Evolutionary conservation across 2,329 filamentous ascomycete species (phyloP), one percentile per base, ranked within the genome.

Genomic region (Calcarisporium arbuscula): DNA sequence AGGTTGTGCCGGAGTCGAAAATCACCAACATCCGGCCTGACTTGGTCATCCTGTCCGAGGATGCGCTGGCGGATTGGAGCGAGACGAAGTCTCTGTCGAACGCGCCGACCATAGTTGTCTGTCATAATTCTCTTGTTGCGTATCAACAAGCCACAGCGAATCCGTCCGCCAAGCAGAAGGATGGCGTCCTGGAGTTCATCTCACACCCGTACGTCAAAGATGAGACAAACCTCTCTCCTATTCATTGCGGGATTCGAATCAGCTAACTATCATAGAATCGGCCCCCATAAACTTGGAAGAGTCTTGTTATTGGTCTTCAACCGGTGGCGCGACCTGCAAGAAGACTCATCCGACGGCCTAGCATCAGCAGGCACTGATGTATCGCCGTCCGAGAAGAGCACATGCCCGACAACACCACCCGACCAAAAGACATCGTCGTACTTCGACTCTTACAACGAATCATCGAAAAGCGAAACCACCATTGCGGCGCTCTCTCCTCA

Each of bases 161-260:
- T 23, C 32, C 47, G 19, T 36, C 43, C 11, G 32, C 39, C 15
- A 35, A n/a, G n/a, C n/a, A 43, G 27, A 37, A 39, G 8, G 30
- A 32, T 20, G 43, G 48, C 8, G 39, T 60, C 9, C 50, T 60
- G 8, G 60, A 62, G 34, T 62, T 59, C 28, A 51, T 61, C 18
- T 58, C 58, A 4, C 60, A 61, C 30, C 61, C 61, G 53, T 59
- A 40, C 44, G 58, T 40, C 5, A 4, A 20, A 19, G 7, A 19
- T 16, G n/a, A n/a, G n/a, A n/a, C n/a, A n/a, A n/a, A n/a, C n/a
- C n/a, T n/a, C n/a, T n/a, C n/a, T n/a, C n/a, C n/a, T n/a, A n/a
- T n/a, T n/a, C n/a, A n/a, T n/a, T n/a, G n/a, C n/a, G n/a, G n/a
- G n/a, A n/a, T n/a, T n/a, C 8, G 12, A 9, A 9, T 15, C 27